A percentile compares a stretch with the other conserved stretches of the same genome.
These are phyloP conservation scores for Heterobasidion annosum DNA, from an alignment of 1,284 basidiomycete genomes.

Conservation along the genomic window DNA sequence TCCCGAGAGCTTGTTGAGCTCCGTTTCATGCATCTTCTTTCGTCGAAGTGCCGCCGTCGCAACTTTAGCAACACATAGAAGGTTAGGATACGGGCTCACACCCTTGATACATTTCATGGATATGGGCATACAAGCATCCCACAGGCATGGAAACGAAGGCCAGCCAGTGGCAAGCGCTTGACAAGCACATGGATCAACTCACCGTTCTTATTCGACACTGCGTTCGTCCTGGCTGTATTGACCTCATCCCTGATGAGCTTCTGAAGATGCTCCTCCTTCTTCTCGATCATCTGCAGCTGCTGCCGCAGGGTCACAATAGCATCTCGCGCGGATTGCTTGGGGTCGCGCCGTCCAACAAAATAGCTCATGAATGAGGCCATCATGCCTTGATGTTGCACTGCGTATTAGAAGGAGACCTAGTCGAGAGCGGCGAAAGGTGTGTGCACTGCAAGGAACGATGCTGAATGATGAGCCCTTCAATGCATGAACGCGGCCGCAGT, in stretches of 20 bases:
- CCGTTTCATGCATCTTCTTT: constrained; percentile 88
- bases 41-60: constrained; percentile 89
- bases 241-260: constrained; percentile 96
- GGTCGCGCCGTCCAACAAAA: constrained; percentile 71
- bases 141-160: neutral
- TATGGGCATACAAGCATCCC: neutral
- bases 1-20: constrained; percentile 83
- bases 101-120: neutral
- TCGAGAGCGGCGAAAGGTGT: neutral
- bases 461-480: neutral
- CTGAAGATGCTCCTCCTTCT: constrained; percentile 96
- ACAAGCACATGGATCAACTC: constrained; percentile 24
- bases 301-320: constrained; percentile 83
- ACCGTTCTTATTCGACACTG: constrained; percentile 92
- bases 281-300: constrained; percentile 94
- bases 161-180: neutral
- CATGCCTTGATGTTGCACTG: constrained; percentile 27
- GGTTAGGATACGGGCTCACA: neutral
- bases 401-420: neutral
- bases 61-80: constrained; percentile 30
- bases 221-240: constrained; percentile 89
- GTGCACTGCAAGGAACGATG: neutral
- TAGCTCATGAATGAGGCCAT: constrained; percentile 88
- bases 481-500: neutral
- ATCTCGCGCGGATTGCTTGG: constrained; percentile 74